Evolutionary conservation across 179 eudicot species (phyloP).

Genomic region (Heliamphora pulchella): DNA sequence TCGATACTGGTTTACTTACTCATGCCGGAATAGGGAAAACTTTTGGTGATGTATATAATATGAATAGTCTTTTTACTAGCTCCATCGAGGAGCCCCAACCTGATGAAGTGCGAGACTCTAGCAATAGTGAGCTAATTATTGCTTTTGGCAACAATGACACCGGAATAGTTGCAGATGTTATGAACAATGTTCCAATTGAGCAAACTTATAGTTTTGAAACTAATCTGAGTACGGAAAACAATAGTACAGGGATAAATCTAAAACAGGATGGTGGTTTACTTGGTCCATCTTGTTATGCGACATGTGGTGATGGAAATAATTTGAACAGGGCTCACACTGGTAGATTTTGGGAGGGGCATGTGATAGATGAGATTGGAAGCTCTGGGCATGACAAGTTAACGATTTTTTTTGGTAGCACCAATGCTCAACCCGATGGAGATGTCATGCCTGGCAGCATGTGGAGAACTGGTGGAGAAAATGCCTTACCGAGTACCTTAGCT

Average conservation of each 20-base stretch:
- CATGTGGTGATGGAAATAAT: conserved; percentile 36
- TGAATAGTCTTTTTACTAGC: conserved; percentile 29
- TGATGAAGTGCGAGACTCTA: conserved; percentile 30
- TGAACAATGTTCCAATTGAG: conserved; percentile 40
- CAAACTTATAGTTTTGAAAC: conserved; percentile 41
- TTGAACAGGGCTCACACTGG: conserved; percentile 39
- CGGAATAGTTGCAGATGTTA: conserved; percentile 36
- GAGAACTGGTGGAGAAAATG: conserved; percentile 47
- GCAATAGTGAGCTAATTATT: conserved; percentile 38
- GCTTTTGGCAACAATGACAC: conserved; percentile 40
- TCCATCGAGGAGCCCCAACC: conserved; percentile 40
- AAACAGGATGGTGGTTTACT: conserved; percentile 45
- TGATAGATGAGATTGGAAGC: conserved; percentile 34
- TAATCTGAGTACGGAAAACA: conserved; percentile 32
- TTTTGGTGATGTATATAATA: conserved; percentile 30
- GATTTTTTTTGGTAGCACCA: conserved; percentile 53
- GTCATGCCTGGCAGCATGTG: conserved; percentile 48
- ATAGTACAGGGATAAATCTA: conserved; percentile 31
- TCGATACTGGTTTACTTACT: conserved; percentile 33
- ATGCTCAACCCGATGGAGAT: conserved; percentile 38
- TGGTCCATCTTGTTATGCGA: conserved; percentile 43
- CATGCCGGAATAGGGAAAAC: conserved; percentile 33
- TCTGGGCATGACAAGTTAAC: conserved; percentile 50
- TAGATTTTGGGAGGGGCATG: conserved; percentile 45
- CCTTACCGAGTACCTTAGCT: conserved; percentile 41